Conservation (phyloP, 192 early-diverging fungal genomes). For the Gryganskiella cystojenkinii region DNA sequence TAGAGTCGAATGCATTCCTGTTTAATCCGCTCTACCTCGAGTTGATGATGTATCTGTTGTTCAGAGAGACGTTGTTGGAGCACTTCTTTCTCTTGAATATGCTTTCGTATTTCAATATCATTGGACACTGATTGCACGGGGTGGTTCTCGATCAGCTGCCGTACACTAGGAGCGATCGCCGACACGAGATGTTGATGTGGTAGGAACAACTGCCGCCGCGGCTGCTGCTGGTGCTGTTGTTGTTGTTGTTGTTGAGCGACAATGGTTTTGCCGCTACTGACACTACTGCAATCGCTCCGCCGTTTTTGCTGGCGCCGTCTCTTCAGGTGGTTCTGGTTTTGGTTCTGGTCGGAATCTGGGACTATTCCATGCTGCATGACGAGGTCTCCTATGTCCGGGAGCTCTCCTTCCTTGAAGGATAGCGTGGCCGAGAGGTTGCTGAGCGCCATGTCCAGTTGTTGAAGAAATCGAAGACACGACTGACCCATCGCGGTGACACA, state of each 20-base stretch:
- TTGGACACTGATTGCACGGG: background rate
- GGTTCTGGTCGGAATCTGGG: too few relatives aligned
- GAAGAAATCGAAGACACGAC: too few relatives aligned
- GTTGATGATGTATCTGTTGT: conserved; percentile 3
- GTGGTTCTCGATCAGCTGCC: background rate
- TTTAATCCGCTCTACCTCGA: conserved; percentile 25
- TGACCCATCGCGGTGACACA: too few relatives aligned
- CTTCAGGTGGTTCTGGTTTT: background rate
- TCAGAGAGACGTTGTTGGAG: background rate
- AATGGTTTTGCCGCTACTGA: conserved; percentile 14
- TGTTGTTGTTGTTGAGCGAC: background rate
- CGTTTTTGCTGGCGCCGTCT: background rate
- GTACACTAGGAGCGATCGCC: too few relatives aligned
- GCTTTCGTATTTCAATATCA: background rate
- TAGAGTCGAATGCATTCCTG: conserved; percentile 17
- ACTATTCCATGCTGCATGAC: too few relatives aligned
- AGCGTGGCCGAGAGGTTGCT: too few relatives aligned
- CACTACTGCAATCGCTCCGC: conserved; percentile 8
- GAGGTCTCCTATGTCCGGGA: too few relatives aligned
- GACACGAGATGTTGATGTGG: too few relatives aligned
- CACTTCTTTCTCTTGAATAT: background rate
- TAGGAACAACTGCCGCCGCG: too few relatives aligned
- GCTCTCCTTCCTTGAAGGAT: too few relatives aligned
- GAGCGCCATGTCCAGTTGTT: too few relatives aligned
- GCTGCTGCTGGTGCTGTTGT: background rate